Conservation (phyloP, 345 rosid species). For the Salix caprea region DNA sequence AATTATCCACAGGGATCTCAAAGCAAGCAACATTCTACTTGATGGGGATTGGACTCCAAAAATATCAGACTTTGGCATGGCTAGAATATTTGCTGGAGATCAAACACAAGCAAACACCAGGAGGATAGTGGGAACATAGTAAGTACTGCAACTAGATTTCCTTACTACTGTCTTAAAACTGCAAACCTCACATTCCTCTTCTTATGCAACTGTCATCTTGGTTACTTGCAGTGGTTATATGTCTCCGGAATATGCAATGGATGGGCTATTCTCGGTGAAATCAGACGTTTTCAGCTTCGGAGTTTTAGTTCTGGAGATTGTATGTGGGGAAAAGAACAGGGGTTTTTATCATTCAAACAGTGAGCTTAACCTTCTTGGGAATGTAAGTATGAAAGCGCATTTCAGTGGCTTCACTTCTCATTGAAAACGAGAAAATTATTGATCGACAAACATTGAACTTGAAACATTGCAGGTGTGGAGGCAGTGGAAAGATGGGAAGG, state of each 20-base stretch:
- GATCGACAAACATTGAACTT: not conserved
- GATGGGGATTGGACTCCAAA: constrained; percentile 64
- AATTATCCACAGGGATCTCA: constrained; percentile 76
- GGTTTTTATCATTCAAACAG: constrained; percentile 57
- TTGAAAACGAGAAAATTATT: not conserved
- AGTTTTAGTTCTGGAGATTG: constrained; percentile 61
- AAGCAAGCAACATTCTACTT: constrained; percentile 73
- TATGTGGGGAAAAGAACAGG: constrained; percentile 58
- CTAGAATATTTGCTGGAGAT: constrained; percentile 69
- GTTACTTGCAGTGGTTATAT: constrained; percentile 58
- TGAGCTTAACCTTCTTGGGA: constrained; percentile 72
- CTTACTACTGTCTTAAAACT: not conserved
- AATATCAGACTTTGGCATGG: constrained; percentile 88
- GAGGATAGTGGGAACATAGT: constrained; percentile 80
- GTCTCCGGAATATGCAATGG: constrained; percentile 86
- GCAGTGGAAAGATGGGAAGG: constrained; percentile 56
- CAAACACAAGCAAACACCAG: constrained; percentile 55
- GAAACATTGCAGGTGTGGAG: constrained; percentile 51
- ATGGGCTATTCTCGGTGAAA: constrained; percentile 60
- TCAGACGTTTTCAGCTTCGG: constrained; percentile 78
- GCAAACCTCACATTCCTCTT: not conserved
- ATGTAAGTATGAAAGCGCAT: constrained; percentile 38
- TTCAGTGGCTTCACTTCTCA: not conserved
- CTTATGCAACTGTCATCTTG: not conserved
- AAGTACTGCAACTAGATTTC: constrained; percentile 24